Base-by-base conservation (phyloP, 2,329 filamentous ascomycete species). In the Penicillium sp. region DNA sequence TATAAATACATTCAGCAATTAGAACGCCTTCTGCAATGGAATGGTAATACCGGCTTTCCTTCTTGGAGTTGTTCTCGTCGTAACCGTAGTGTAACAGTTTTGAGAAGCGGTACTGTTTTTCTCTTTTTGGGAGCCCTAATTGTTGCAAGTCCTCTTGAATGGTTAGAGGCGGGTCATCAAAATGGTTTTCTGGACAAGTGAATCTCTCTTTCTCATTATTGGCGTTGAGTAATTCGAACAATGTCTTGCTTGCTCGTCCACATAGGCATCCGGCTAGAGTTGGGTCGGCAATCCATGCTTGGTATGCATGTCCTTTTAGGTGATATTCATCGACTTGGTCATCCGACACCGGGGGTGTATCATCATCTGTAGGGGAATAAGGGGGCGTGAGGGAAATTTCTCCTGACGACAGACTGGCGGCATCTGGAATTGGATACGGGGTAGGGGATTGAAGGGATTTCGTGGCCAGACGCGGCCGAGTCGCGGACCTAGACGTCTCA, bases 211-310 rank as follows among this genome's bases (percentile, higher is more conserved):
- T 21, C 9, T 22, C 31, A n/a, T 29, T 12, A 2, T 6, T 15
- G 26, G n/a, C 9, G 4, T 39, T 39, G 34, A 46, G 4, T 9
- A 46, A 3, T 3, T 15, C 19, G 6, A 8, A 21, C 19, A 46
- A 10, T n/a, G 34, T 32, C 2, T 4, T 7, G 12, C 3, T 17
- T 6, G 44, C 13, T 31, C 1, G 15, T 5, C 1, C 3, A 31
- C 28, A 29, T 15, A 5, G 15, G 10, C 44, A 46, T 21, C 19
- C 44, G 3, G 1, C 15, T 22, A 13, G 26, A 22, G 19, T 12
- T 39, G 44, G 44, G 33, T 46, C 17, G 10, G 26, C 34, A 17
- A 46, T 46, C 44, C 44, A 46, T 40, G 6, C 26, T 29, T 46
- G 33, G 26, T 24, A 40, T 22, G 10, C 19, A 31, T 19, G 4